These are phyloP conservation scores for Cytospora piceae DNA, from an alignment of 2,329 filamentous ascomycete genomes.

Conservation along the genomic window DNA sequence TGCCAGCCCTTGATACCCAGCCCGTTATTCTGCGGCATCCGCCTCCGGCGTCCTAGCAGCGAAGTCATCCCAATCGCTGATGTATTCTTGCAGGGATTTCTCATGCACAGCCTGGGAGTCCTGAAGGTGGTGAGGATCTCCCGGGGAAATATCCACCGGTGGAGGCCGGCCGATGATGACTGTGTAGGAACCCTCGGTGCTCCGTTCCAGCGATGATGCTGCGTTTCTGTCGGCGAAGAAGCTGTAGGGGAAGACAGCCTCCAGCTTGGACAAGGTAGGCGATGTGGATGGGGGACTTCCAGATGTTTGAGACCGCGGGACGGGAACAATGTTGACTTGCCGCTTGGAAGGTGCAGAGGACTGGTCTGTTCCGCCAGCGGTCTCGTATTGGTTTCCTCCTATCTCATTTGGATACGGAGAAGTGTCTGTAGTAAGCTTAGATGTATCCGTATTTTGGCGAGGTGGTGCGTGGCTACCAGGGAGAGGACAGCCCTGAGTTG, in stretches of 20 bases:
- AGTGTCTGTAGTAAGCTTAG: background rate
- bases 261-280: slow-evolving; percentile 12
- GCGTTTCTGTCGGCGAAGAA: background rate
- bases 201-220: background rate
- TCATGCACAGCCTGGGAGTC: background rate
- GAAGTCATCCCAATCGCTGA: slow-evolving; percentile 8
- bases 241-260: slow-evolving; percentile 19
- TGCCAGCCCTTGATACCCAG: background rate
- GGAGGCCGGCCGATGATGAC: slow-evolving; percentile 9
- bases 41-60: background rate
- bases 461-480: background rate
- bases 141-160: background rate
- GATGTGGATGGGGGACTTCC: background rate
- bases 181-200: slow-evolving; percentile 11
- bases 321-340: slow-evolving; percentile 20
- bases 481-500: background rate
- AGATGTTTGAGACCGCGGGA: background rate
- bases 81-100: slow-evolving; percentile 12
- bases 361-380: background rate
- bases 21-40: background rate
- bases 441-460: background rate
- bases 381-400: background rate
- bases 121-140: background rate
- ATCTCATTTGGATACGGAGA: background rate
- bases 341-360: background rate